Conservation (phyloP, 805 yeast species). For the Sugiyamaella mastotermitis region DNA sequence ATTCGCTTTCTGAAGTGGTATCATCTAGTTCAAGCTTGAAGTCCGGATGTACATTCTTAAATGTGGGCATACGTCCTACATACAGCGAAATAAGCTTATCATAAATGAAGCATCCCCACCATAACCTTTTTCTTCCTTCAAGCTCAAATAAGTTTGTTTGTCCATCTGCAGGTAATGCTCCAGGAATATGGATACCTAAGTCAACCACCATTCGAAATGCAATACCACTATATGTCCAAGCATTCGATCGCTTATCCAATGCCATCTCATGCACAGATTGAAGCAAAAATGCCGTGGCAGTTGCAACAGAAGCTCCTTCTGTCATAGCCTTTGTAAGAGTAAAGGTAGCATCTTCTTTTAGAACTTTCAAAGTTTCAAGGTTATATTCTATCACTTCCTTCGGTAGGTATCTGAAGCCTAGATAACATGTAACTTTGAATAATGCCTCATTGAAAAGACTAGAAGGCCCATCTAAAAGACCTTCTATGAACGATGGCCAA, state of each 20-base stretch:
- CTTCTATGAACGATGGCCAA: conserved; percentile 2
- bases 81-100: conserved; percentile 7
- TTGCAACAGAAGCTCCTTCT: conserved; percentile 7
- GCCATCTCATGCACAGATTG: conserved; percentile 8
- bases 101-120: conserved; percentile 9
- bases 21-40: conserved; percentile 6
- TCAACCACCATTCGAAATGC: conserved; percentile 12
- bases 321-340: conserved; percentile 3
- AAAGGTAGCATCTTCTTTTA: conserved; percentile 2
- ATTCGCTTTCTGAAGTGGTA: conserved; percentile 2
- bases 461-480: conserved; percentile 3
- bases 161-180: conserved; percentile 2
- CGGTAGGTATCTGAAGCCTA: conserved; percentile 6
- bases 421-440: conserved; percentile 5
- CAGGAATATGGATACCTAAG: conserved; percentile 10
- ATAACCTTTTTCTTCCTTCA: conserved; percentile 3
- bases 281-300: conserved; percentile 7
- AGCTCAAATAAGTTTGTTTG: conserved; percentile 1
- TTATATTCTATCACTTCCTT: conserved; percentile 1
- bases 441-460: conserved; percentile 2
- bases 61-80: conserved; percentile 9
- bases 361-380: conserved; percentile 2
- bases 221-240: conserved; percentile 14
- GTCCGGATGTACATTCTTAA: conserved; percentile 4
- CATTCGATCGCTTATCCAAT: conserved; percentile 8